Evolutionary conservation across 106 monocot species (phyloP), one percentile per base, ranked within the genome.

Genomic region (Phalaenopsis equestris): DNA sequence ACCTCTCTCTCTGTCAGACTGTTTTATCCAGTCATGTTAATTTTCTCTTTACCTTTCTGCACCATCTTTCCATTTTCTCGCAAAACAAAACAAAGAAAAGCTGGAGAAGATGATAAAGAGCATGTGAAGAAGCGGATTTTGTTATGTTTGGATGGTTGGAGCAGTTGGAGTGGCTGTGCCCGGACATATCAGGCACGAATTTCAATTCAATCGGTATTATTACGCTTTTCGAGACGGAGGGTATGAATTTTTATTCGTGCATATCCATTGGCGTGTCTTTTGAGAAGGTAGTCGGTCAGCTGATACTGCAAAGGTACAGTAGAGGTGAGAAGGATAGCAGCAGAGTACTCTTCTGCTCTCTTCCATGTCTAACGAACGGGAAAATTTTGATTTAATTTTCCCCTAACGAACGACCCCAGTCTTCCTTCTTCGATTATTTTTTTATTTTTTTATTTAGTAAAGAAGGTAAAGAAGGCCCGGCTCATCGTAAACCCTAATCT

Each of bases 1-100:
- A 56, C 77, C 7, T 21, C 77, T 77, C 77, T 77, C 39, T 39
- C 77, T 56, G 77, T 77, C 77, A 56, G 77, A 19, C 64, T 21
- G 64, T 19, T 65, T 7, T 65, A 17, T 45, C 41, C 75, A 45
- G n/a, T 46, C 7, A 19, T 48, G 5, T 46, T 46, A 16, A 2
- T 75, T 15, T 46, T 43, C 19, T n/a, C 45, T 75, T 42, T 42
- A 46, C 38, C 1, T 1, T 2, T 47, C 45, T 12, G 8, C 9
- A 47, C 0, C 42, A 43, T 75, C 6, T 21, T 75, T 75, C 9
- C 64, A 21, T 21, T 65, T 65, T 65, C 19, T 65, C 23, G 64
- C 64, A 5, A 65, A 30, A 30, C 30, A 30, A 30, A 30, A 30
- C 30, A 30, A 0, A 30, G 5, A 21, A 65, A 52, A 52, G 52